Conservation (phyloP, 495 filamentous ascomycete genomes). For the Penicillium cataractarum region DNA sequence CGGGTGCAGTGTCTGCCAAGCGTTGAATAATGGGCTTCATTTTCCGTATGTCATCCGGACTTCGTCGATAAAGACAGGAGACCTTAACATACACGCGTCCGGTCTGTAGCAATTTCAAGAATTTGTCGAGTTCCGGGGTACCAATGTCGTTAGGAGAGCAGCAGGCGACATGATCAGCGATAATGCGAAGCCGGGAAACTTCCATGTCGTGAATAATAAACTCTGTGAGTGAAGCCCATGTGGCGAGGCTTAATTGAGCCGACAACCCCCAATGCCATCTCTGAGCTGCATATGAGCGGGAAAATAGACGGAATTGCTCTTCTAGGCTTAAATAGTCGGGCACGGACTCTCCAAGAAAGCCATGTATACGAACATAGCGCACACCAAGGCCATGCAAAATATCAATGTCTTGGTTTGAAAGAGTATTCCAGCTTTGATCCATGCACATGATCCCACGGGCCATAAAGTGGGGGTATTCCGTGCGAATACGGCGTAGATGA, state of each 20-base stretch:
- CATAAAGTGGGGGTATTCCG: slow-evolving; percentile 17
- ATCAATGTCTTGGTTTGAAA: slow-evolving; percentile 15
- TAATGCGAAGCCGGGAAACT: slow-evolving; percentile 12
- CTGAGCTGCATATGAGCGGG: slow-evolving; percentile 14
- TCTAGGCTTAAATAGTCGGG: not conserved
- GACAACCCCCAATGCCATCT: slow-evolving; percentile 20
- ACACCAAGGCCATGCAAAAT: slow-evolving; percentile 16
- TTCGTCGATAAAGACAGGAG: slow-evolving; percentile 20
- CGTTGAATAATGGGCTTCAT: slow-evolving; percentile 22
- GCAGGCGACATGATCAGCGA: slow-evolving; percentile 25
- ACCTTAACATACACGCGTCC: slow-evolving; percentile 24
- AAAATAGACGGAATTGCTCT: slow-evolving; percentile 14
- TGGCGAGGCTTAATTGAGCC: slow-evolving; percentile 17
- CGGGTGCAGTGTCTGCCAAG: slow-evolving; percentile 13
- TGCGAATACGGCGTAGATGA: slow-evolving; percentile 21
- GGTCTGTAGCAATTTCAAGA: slow-evolving; percentile 17
- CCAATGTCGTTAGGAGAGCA: slow-evolving; percentile 12
- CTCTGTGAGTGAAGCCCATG: slow-evolving; percentile 16
- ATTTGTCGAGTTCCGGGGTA: slow-evolving; percentile 4
- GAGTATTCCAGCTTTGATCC: slow-evolving; percentile 15
- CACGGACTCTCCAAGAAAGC: slow-evolving; percentile 1
- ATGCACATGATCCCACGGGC: slow-evolving; percentile 24
- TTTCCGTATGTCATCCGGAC: slow-evolving; percentile 5
- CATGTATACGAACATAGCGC: slow-evolving; percentile 22
- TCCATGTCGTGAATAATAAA: slow-evolving; percentile 18